Base-by-base conservation (phyloP, 352 stramenopile genomes). In the Pythium pectinolyticum region DNA sequence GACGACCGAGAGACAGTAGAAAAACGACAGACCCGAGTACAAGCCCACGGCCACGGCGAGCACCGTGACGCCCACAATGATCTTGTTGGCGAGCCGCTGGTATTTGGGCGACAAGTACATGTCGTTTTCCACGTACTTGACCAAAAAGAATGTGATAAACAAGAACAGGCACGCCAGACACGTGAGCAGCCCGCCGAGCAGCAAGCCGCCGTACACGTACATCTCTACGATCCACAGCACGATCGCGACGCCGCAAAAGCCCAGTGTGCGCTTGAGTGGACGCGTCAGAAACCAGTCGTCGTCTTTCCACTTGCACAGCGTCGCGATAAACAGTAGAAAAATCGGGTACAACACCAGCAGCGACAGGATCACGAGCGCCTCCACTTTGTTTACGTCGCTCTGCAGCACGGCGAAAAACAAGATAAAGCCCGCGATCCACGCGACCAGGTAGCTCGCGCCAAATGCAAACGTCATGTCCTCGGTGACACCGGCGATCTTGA, bases 61-160 rank as follows among this genome's bases (percentile, higher is more conserved):
- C 14, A 55, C 17, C 0, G 82, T 92, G 11, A 67, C 70, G 31
- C 4, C 35, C 0, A 78, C 27, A 19, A 93, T 75, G 25, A 86
- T 69, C 1, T 65, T 19, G 25, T 75, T 83, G 6, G 78, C 80
- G n/a, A 77, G 71, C 0, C 51, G 53, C 47, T 90, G 78, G 61
- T 92, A 89, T 12, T 70, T 61, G 3, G 81, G 81, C 5, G 88
- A 72, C 14, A 96, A 72, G 47, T 90, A 96, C 30, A 74, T 83
- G 46, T 94, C 87, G 61, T 96, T 95, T 54, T 88, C 77, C 49
- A 93, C 72, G 77, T 87, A 96, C 56, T 95, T 89, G 24, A 89
- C 61, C 15, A 95, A 50, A 25, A 94, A 92, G 37, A 86, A 90
- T 20, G 78, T 73, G 60, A 89, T 67, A 39, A 95, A 85, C 20